A percentile compares a stretch with the other conserved stretches of the same genome.
These are phyloP conservation scores for Lignosus rhinocerotis DNA, from an alignment of 1,284 basidiomycete genomes.

Conservation along the genomic window DNA sequence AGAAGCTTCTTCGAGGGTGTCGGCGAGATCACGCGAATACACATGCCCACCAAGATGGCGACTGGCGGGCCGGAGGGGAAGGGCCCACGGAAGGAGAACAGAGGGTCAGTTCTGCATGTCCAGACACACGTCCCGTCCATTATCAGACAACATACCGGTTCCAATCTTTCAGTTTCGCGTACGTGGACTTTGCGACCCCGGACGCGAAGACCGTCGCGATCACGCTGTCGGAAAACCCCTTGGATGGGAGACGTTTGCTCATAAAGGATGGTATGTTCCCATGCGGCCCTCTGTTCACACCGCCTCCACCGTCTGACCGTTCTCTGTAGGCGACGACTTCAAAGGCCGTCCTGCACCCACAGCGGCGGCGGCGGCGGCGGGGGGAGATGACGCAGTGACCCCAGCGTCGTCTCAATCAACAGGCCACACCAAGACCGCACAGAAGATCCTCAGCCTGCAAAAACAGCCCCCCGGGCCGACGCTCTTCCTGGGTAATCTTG, in stretches of 20 bases:
- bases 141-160: constrained; percentile 14
- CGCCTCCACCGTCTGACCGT: neutral
- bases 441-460: constrained; percentile 79
- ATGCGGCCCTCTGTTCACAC: neutral
- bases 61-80: constrained; percentile 31
- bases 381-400: constrained; percentile 28
- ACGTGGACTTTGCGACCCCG: constrained; percentile 87
- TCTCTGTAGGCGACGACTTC: constrained; percentile 66
- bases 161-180: constrained; percentile 75
- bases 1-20: constrained; percentile 71
- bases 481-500: constrained; percentile 87
- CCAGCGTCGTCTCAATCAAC: constrained; percentile 36
- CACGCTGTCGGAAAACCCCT: constrained; percentile 75
- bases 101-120: constrained; percentile 51
- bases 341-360: constrained; percentile 57
- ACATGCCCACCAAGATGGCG: constrained; percentile 67
- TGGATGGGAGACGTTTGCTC: constrained; percentile 86
- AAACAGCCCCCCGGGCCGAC: constrained; percentile 84
- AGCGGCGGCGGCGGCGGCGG: constrained; percentile 34
- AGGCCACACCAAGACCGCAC: constrained; percentile 72
- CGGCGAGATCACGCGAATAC: constrained; percentile 71
- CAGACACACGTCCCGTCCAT: neutral
- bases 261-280: constrained; percentile 87
- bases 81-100: constrained; percentile 57
- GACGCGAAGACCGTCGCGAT: constrained; percentile 79